Evolutionary conservation across 2,329 filamentous ascomycete genomes (phyloP).

Genomic region (Cadophora luteo-olivacea): DNA sequence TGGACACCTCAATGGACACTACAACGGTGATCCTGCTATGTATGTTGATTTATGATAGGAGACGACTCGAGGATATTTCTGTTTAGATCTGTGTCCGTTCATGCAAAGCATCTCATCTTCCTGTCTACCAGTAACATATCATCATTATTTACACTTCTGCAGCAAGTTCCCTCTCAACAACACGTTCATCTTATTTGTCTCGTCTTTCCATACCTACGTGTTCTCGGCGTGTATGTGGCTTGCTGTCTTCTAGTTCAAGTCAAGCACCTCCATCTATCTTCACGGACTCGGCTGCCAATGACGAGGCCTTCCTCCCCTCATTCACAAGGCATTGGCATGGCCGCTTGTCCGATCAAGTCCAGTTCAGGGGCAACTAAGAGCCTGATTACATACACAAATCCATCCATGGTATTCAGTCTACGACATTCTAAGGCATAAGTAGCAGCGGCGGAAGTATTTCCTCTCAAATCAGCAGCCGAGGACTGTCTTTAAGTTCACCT

Average conservation of each 20-base stretch:
- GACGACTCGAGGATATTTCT: background rate
- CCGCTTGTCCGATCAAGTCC: conserved; percentile 2
- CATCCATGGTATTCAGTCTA: background rate
- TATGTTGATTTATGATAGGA: background rate
- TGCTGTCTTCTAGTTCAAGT: background rate
- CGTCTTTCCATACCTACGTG: background rate
- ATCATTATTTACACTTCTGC: background rate
- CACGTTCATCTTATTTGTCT: conserved; percentile 10
- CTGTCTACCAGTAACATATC: background rate
- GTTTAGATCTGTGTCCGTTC: background rate
- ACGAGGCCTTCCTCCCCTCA: background rate
- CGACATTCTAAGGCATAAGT: background rate
- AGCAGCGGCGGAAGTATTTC: background rate
- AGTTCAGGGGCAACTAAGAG: background rate
- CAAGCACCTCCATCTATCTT: background rate
- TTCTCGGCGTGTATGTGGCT: conserved; percentile 4
- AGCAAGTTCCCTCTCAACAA: background rate
- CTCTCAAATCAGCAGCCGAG: conserved; percentile 1
- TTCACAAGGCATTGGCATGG: background rate
- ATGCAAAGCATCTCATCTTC: background rate
- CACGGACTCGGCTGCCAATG: conserved; percentile 14
- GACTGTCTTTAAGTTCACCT: background rate
- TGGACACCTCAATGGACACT: conserved; percentile 2
- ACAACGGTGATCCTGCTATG: conserved; percentile 6
- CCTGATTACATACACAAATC: conserved; percentile 9